Conservation (phyloP, 108 stramenopile genomes). For the Pseudonitzschia delicatissima region DNA sequence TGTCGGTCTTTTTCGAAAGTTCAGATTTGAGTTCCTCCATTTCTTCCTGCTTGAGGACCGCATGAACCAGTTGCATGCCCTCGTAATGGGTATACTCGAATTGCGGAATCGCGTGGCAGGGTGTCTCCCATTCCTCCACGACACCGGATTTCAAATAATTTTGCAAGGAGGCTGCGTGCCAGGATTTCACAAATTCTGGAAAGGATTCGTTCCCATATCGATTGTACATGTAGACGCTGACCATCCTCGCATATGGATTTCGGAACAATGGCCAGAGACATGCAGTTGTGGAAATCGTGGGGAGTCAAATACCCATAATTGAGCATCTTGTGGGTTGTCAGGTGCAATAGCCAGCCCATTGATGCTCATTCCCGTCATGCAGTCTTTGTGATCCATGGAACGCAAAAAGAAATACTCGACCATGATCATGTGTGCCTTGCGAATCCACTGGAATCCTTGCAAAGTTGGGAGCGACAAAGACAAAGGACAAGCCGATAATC, state of each 20-base stretch:
- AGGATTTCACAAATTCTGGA: slow-evolving; percentile 38
- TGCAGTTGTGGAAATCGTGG: slow-evolving; percentile 37
- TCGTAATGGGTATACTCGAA: slow-evolving; percentile 52
- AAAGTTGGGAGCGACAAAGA: slow-evolving; percentile 52
- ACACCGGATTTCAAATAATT: slow-evolving; percentile 42
- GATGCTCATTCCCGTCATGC: slow-evolving; percentile 54
- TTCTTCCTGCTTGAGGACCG: slow-evolving; percentile 60
- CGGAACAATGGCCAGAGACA: slow-evolving; percentile 57
- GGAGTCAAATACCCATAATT: slow-evolving; percentile 46
- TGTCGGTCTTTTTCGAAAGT: slow-evolving; percentile 22
- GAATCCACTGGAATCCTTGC: slow-evolving; percentile 38
- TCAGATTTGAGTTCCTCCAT: slow-evolving; percentile 37
- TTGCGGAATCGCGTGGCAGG: slow-evolving; percentile 49
- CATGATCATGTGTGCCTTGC: slow-evolving; percentile 44
- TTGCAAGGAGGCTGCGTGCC: slow-evolving; percentile 36
- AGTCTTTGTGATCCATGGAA: slow-evolving; percentile 37
- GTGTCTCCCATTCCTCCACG: slow-evolving; percentile 60
- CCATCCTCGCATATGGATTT: slow-evolving; percentile 61
- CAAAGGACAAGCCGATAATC: slow-evolving; percentile 28
- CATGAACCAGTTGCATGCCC: slow-evolving; percentile 39
- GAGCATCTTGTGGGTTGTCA: slow-evolving; percentile 48
- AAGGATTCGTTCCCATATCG: slow-evolving; percentile 49
- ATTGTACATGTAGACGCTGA: slow-evolving; percentile 60
- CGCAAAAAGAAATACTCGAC: slow-evolving; percentile 46
- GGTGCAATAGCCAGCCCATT: slow-evolving; percentile 56